These are phyloP conservation scores for Apiotrichum veenhuisii DNA, from an alignment of 1,284 basidiomycete species.

Conservation along the genomic window DNA sequence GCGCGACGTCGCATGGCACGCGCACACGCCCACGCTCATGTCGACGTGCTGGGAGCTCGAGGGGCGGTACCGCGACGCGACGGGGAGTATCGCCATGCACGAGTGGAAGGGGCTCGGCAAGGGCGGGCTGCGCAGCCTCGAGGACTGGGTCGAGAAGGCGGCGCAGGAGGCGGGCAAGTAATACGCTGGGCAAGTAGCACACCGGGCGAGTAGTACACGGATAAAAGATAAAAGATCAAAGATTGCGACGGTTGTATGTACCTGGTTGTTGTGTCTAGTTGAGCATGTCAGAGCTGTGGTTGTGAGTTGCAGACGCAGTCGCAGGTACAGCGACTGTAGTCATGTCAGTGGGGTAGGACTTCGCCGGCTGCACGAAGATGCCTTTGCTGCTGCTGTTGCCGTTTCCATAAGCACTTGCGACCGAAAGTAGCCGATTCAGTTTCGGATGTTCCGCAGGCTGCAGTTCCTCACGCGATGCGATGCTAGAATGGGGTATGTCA, in stretches of 20 bases:
- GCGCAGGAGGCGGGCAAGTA: conserved; percentile 39
- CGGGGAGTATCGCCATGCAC: conserved; percentile 75
- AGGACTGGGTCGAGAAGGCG: conserved; percentile 69
- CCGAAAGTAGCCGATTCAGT: too few relatives aligned
- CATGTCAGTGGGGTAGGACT: too few relatives aligned
- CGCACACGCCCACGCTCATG: conserved; percentile 75
- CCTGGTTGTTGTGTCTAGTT: too few relatives aligned
- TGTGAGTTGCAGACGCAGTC: too few relatives aligned
- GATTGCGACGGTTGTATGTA: too few relatives aligned
- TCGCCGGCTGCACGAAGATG: too few relatives aligned
- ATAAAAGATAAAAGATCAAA: background rate
- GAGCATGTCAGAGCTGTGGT: too few relatives aligned
- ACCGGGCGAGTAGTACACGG: too few relatives aligned
- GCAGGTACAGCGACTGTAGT: too few relatives aligned
- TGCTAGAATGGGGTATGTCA: conserved; percentile 7
- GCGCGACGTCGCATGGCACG: conserved; percentile 67
- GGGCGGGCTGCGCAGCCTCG: conserved; percentile 57
- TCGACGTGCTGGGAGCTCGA: conserved; percentile 80
- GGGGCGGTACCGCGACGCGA: conserved; percentile 51
- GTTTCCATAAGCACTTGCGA: too few relatives aligned
- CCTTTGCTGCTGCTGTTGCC: too few relatives aligned
- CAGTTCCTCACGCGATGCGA: background rate
- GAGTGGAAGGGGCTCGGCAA: conserved; percentile 90
- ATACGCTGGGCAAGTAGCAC: background rate
- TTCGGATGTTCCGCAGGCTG: background rate